Evolutionary conservation across 345 rosid species (phyloP), one percentile per base, ranked within the genome.

Genomic region (Schrenkiella parvula): DNA sequence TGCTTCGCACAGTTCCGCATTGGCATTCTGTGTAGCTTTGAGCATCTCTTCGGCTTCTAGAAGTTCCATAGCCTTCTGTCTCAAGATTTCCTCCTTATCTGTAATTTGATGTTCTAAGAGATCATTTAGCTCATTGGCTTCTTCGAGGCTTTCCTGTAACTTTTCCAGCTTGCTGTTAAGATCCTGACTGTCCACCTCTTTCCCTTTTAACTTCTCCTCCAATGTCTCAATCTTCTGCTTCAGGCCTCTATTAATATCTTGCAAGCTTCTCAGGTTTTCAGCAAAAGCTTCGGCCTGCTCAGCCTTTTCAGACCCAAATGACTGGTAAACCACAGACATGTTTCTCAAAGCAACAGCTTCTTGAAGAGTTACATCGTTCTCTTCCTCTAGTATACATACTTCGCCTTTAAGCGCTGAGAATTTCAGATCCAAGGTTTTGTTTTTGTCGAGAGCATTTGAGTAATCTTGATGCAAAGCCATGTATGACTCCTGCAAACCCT

Each of bases 21-120:
- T 88, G 62, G 81, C 70, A 79, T 25, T 78, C 44, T 79, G 85
- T 3, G 91, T 69, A 71, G 84, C 88, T 81, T 80, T 83, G 23
- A 93, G 89, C 81, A 84, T 86, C 70, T 84, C 82, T 70, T 88
- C 88, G 31, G 79, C 90, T 73, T 89, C 90, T 28, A 77, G 80
- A 62, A 93, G 86, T 68, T 88, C 93, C 7, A 46, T 39, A 41
- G 75, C 81, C 76, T 88, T 91, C 79, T 82, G 78, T 59, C 80
- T 80, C 72, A 89, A 71, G 67, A 81, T 84, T 57, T 82, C 92
- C 18, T 82, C 81, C 47, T 82, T 87, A 55, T 75, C 72, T 11
- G 72, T 42, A 62, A 83, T 68, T 81, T 88, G 86, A 78, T 64
- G 79, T 66, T 82, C 85, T 60, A 91, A 78, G 63, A 82, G 83